Percentiles rank a stretch among this genome's conserved stretches.
These are phyloP conservation scores for Phaffia rhodozyma DNA, from an alignment of 1,284 basidiomycete genomes.

Conservation along the genomic window DNA sequence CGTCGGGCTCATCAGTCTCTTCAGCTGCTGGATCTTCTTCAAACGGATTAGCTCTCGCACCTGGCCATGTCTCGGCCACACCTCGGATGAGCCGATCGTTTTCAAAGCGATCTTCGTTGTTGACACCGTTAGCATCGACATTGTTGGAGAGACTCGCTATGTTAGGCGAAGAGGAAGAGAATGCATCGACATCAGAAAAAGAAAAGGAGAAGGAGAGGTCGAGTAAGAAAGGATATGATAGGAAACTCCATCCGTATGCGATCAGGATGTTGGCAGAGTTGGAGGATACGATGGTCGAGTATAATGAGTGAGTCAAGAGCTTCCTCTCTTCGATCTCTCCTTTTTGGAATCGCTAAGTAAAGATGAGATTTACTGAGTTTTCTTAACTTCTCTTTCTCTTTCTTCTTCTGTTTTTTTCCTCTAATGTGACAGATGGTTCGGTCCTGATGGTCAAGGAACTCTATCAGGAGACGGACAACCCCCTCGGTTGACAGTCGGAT, in stretches of 20 bases:
- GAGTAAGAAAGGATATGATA: constrained; percentile 24
- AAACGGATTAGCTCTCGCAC: not conserved
- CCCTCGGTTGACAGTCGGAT: constrained; percentile 35
- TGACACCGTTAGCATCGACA: constrained; percentile 32
- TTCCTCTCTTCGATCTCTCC: not conserved
- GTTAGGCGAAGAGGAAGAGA: constrained; percentile 19
- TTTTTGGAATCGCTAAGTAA: not conserved
- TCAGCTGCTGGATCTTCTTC: not conserved
- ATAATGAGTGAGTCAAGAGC: constrained; percentile 23
- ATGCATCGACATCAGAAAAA: constrained; percentile 14
- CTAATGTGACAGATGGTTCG: constrained; percentile 35
- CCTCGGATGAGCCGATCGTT: constrained; percentile 36
- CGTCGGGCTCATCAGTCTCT: constrained; percentile 15
- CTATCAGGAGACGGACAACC: constrained; percentile 30
- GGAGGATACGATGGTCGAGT: constrained; percentile 39
- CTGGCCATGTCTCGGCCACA: constrained; percentile 24
- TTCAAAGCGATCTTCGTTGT: constrained; percentile 32
- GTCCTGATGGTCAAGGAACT: constrained; percentile 33
- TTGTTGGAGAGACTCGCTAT: constrained; percentile 25
- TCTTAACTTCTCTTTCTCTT: not conserved
- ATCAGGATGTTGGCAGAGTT: constrained; percentile 39
- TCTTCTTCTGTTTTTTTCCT: constrained; percentile 23
- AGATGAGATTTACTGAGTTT: not conserved
- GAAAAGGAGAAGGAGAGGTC: constrained; percentile 22
- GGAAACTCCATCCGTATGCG: constrained; percentile 38